Base-by-base conservation (phyloP, 176 grass and related monocot genomes). In the Hordeum marinum region DNA sequence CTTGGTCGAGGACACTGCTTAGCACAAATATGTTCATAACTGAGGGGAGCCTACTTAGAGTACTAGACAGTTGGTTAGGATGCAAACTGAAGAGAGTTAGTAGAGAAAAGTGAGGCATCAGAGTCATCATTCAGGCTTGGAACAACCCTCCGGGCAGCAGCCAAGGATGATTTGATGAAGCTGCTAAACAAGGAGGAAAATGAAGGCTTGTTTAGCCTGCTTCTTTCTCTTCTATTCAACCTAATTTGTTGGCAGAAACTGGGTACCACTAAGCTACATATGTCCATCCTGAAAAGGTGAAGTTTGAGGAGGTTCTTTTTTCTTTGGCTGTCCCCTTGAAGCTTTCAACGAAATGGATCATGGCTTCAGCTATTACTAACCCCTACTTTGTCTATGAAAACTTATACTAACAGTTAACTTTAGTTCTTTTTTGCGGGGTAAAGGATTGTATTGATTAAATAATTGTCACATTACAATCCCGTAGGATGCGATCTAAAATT, bases 221-320 rank as follows among this genome's bases (percentile, higher is more conserved):
- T 66, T 32, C 35, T 13, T 32, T 45, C 77, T 2, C 35, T 64
- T 68, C 36, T 58, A 66, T 34, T 35, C 9, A 11, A 27, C 27
- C 11, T 63, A 31, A 14, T 27, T 60, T 58, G 41, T 15, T 81
- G 69, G 46, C 17, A 18, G 20, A 31, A 5, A 60, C 26, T 41
- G 36, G 23, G 37, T 35, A 3, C 43, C 45, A 70, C 5, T 63
- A 77, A 85, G 71, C 20, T 57, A 31, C 63, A 23, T 64, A 23
- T 10, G 3, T 77, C 83, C 79, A 90, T 42, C 78, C 79, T 72
- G 18, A 78, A 82, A 86, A 85, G 78, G 72, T 24, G 40, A 27
- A 63, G 24, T 17, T 7, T 1, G 10, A 7, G 17, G n/a, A 63
- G 0, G 35, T 3, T 3, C 21, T 18, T 23, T 23, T 72, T 32